These are phyloP conservation scores for Suhomyces tanzawaensis DNA, from an alignment of 805 yeast species.

Conservation along the genomic window DNA sequence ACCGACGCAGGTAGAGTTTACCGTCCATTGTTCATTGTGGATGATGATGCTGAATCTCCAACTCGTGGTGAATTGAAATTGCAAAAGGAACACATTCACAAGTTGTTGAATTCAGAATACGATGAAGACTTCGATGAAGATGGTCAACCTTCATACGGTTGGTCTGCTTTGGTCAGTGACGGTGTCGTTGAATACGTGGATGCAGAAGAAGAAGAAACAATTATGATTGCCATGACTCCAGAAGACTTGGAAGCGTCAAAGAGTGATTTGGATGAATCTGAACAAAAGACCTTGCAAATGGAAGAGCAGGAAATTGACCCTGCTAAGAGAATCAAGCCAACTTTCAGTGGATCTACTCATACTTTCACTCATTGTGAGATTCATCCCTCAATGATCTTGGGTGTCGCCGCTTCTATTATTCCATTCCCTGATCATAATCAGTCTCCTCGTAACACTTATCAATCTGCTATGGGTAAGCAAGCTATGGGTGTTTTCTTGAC, in stretches of 20 bases:
- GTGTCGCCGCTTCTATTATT: slow-evolving; percentile 97
- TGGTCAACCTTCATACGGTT: slow-evolving; percentile 57
- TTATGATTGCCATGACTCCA: slow-evolving; percentile 98
- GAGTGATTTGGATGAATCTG: slow-evolving; percentile 39
- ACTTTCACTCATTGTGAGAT: slow-evolving; percentile 98
- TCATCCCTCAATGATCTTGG: slow-evolving; percentile 97
- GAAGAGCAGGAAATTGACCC: slow-evolving; percentile 57
- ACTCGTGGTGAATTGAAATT: slow-evolving; percentile 76
- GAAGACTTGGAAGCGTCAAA: slow-evolving; percentile 82
- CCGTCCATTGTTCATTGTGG: slow-evolving; percentile 92
- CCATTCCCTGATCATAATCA: slow-evolving; percentile 99
- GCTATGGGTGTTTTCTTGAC: slow-evolving; percentile 99
- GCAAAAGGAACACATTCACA: slow-evolving; percentile 78
- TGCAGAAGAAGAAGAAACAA: slow-evolving; percentile 98
- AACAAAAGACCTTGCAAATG: slow-evolving; percentile 42
- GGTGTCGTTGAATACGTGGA: slow-evolving; percentile 96
- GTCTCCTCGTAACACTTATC: slow-evolving; percentile 98
- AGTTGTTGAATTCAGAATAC: slow-evolving; percentile 59
- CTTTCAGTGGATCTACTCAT: slow-evolving; percentile 50
- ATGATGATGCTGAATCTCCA: slow-evolving; percentile 71
- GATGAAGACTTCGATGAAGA: slow-evolving; percentile 60
- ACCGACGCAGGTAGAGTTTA: slow-evolving; percentile 99
- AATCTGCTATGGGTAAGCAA: slow-evolving; percentile 99
- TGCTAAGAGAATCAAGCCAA: slow-evolving; percentile 82
- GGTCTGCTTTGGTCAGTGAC: slow-evolving; percentile 78